Conservation (phyloP, 805 yeast genomes). For the Blastobotrys americana region DNA sequence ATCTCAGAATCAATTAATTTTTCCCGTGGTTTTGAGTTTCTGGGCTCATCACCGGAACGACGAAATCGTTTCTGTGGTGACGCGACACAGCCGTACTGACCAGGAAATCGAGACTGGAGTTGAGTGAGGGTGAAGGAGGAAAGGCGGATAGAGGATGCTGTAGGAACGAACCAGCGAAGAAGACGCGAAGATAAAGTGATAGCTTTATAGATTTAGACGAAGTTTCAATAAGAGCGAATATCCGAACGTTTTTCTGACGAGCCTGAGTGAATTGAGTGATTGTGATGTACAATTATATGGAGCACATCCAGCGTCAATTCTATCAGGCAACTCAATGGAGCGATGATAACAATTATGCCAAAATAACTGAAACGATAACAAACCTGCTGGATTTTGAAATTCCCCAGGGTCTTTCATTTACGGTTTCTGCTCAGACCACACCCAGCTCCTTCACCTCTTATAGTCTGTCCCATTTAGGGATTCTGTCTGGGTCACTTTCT, state of each 20-base stretch:
- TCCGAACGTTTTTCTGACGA: too few species aligned
- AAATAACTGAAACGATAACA: conserved; percentile 63
- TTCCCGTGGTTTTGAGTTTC: background rate
- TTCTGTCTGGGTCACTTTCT: conserved; percentile 74
- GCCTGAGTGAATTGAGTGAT: background rate
- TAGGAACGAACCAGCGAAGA: too few species aligned
- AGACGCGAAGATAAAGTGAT: too few species aligned
- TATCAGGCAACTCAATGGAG: conserved; percentile 69
- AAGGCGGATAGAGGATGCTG: too few species aligned
- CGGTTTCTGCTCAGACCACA: conserved; percentile 63
- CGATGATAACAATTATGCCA: conserved; percentile 67
- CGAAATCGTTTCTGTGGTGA: background rate
- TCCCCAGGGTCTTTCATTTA: conserved; percentile 60
- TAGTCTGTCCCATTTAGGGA: conserved; percentile 54
- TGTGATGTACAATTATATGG: conserved; percentile 77
- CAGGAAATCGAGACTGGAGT: background rate
- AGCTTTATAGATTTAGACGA: too few species aligned
- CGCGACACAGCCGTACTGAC: background rate
- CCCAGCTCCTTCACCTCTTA: conserved; percentile 65
- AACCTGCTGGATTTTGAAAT: conserved; percentile 64
- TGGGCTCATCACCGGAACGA: conserved; percentile 1
- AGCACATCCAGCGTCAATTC: conserved; percentile 69
- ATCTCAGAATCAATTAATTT: background rate
- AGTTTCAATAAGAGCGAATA: too few species aligned
- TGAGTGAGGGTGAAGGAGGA: too few species aligned